These are phyloP conservation scores for Colletotrichum nymphaeae DNA, from an alignment of 2,329 filamentous ascomycete genomes.

Conservation along the genomic window DNA sequence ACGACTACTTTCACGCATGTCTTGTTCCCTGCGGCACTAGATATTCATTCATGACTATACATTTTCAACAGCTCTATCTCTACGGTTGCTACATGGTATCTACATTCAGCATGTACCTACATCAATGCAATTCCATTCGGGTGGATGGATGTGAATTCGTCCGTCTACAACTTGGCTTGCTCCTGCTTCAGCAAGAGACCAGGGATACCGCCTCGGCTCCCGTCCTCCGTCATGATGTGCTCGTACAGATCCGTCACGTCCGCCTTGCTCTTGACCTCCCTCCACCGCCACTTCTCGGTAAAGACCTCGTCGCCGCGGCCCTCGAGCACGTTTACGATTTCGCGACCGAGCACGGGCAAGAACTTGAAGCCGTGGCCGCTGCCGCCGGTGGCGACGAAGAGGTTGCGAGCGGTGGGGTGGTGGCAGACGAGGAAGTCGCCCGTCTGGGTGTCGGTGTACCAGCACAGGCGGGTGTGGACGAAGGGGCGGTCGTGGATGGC, in stretches of 20 bases:
- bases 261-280: conserved; percentile 57
- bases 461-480: conserved; percentile 73
- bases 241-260: conserved; percentile 49
- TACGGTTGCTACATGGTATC: neutral
- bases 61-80: neutral
- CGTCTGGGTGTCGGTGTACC: conserved; percentile 80
- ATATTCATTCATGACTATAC: neutral
- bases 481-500: conserved; percentile 70
- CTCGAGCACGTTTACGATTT: conserved; percentile 67
- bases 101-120: neutral
- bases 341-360: conserved; percentile 72
- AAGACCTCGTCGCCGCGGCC: conserved; percentile 61
- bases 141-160: neutral
- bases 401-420: conserved; percentile 69
- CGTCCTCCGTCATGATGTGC: conserved; percentile 62
- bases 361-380: conserved; percentile 78
- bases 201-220: conserved; percentile 60
- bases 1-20: neutral
- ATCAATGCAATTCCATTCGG: neutral
- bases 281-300: conserved; percentile 71
- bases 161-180: conserved; percentile 41
- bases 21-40: neutral
- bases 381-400: conserved; percentile 72
- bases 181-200: conserved; percentile 60
- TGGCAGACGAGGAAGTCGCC: conserved; percentile 79